Percentiles rank a stretch among this genome's conserved stretches.
phyloP scores from a whole-genome alignment of 2,329 filamentous ascomycete species.

The Malbranchea cinnamomea region DNA sequence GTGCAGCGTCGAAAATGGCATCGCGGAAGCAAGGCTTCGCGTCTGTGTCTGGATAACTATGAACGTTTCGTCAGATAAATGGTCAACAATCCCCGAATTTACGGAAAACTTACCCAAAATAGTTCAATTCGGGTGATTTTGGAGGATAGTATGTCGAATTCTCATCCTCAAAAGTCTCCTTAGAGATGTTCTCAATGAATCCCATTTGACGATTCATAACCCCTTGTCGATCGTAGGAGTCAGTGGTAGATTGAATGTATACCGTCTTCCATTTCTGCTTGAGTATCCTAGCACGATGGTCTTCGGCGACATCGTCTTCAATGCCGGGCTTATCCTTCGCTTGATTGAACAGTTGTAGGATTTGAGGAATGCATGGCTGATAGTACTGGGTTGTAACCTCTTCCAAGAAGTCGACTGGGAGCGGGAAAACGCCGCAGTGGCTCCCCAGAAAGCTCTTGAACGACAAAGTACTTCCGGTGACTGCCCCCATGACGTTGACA shows the following conservation, averaged over 20 bases:
- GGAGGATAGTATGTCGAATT: slow-evolving; percentile 19
- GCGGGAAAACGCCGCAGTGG: slow-evolving; percentile 17
- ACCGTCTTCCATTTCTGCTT: slow-evolving; percentile 18
- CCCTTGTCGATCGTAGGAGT: slow-evolving; percentile 16
- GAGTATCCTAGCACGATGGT: slow-evolving; percentile 9
- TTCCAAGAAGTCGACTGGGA: slow-evolving; percentile 18
- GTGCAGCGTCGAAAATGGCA: slow-evolving; percentile 13
- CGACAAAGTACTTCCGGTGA: slow-evolving; percentile 18
- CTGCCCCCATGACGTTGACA: slow-evolving; percentile 16
- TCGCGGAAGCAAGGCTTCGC: slow-evolving; percentile 22
- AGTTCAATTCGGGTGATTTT: slow-evolving; percentile 23
- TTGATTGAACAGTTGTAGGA: slow-evolving; percentile 17
- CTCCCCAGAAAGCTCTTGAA: slow-evolving; percentile 20
- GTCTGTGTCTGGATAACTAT: slow-evolving; percentile 25
- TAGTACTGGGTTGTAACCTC: slow-evolving; percentile 17
- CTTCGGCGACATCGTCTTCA: background rate
- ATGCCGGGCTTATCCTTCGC: slow-evolving; percentile 5
- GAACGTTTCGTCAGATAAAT: slow-evolving; percentile 4
- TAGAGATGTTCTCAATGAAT: slow-evolving; percentile 18
- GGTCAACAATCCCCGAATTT: background rate
- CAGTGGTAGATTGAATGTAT: slow-evolving; percentile 20
- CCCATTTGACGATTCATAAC: slow-evolving; percentile 21
- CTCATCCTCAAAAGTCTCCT: slow-evolving; percentile 16
- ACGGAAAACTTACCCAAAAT: slow-evolving; percentile 25
- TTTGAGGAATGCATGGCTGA: slow-evolving; percentile 20